phyloP scores from a whole-genome alignment of 208 protist genomes.

The Balamuthia mandrillaris region DNA sequence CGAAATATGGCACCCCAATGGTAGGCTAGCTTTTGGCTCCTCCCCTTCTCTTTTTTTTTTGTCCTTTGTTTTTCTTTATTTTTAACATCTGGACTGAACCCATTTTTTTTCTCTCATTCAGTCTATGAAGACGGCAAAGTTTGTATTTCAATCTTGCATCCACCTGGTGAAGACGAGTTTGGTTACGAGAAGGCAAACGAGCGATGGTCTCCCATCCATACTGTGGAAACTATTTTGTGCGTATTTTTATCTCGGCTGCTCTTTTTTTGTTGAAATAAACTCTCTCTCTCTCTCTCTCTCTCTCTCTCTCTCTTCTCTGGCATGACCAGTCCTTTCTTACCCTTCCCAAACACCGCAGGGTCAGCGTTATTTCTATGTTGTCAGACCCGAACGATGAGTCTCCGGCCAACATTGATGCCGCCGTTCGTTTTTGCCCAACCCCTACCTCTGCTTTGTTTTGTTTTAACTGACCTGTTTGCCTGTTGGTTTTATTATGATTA shows the following conservation, averaged over 20 bases:
- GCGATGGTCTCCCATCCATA: conserved; percentile 76
- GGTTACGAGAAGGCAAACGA: conserved; percentile 76
- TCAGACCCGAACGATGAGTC: conserved; percentile 79
- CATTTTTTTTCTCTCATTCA: too few relatives aligned
- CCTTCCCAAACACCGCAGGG: too few relatives aligned
- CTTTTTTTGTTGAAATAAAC: too few relatives aligned
- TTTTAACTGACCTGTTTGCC: neutral
- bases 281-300: too few relatives aligned
- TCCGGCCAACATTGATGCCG: conserved; percentile 84
- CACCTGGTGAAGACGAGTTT: conserved; percentile 64
- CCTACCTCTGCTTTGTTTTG: too few relatives aligned
- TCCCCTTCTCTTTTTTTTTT: neutral
- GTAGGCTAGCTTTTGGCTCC: too few relatives aligned
- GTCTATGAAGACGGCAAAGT: conserved; percentile 75
- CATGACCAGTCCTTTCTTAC: too few relatives aligned
- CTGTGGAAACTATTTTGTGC: conserved; percentile 78
- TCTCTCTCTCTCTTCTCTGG: too few relatives aligned
- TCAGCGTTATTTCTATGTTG: conserved; percentile 81
- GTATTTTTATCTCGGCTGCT: too few relatives aligned
- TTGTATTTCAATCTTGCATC: conserved; percentile 82
- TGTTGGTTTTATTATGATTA: neutral
- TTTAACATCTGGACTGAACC: neutral
- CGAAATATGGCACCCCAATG: conserved; percentile 82
- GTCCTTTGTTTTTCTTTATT: neutral
- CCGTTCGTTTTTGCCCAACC: conserved; percentile 52